Evolutionary conservation across 352 stramenopile species (phyloP).

Genomic region (Pythium chondricola): DNA sequence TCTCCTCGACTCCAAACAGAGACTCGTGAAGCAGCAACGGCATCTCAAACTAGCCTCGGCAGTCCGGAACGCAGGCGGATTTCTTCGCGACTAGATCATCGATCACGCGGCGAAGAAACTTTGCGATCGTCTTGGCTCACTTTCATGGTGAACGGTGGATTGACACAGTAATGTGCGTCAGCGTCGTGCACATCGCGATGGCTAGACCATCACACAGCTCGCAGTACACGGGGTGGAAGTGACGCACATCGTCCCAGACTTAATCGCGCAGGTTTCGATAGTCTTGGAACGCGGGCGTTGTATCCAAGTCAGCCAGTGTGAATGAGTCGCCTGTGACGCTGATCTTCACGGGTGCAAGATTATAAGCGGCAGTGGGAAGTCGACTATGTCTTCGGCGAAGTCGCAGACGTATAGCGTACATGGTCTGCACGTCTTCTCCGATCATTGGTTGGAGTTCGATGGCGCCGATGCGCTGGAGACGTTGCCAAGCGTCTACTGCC

Average conservation of each 20-base stretch:
- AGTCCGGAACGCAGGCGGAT: background rate
- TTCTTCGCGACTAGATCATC: constrained; percentile 2
- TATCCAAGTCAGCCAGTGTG: too few relatives aligned
- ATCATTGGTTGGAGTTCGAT: background rate
- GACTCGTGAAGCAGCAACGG: constrained; percentile 9
- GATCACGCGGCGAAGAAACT: constrained; percentile 4
- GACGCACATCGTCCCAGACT: constrained; percentile 28
- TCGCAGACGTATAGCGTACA: constrained; percentile 1
- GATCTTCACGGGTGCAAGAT: background rate
- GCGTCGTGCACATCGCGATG: constrained; percentile 1
- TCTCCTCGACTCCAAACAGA: constrained; percentile 5
- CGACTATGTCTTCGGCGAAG: constrained; percentile 2
- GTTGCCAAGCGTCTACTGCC: constrained; percentile 4
- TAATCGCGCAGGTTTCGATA: constrained; percentile 45
- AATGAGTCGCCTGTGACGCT: background rate
- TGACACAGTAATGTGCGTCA: background rate
- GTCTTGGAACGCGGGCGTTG: constrained; percentile 38
- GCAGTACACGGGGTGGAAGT: constrained; percentile 33
- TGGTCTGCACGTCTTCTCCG: background rate
- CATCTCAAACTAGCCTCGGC: constrained; percentile 4
- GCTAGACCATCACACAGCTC: constrained; percentile 38
- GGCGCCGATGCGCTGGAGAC: background rate
- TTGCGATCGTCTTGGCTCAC: constrained; percentile 10
- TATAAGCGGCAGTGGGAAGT: constrained; percentile 1
- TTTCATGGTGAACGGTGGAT: background rate